Conservation (phyloP, 2,329 filamentous ascomycete genomes). For the Orbilia brochopaga region DNA sequence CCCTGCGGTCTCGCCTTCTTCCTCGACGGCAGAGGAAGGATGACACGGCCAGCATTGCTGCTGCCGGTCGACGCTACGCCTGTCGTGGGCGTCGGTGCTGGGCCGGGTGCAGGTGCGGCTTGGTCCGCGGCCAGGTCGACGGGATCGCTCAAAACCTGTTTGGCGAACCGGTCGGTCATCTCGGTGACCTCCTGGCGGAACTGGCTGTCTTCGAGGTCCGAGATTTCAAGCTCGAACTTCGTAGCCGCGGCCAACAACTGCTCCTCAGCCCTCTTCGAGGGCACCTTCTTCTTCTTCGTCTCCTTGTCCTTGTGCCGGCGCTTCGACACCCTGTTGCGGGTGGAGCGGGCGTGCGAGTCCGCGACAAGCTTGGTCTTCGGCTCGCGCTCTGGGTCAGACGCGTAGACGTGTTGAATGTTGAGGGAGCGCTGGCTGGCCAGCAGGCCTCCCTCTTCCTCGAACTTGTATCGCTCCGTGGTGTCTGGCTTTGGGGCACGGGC, state of each 20-base stretch:
- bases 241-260: not conserved
- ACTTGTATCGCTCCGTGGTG: conserved; percentile 10
- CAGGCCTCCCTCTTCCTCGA: conserved; percentile 3
- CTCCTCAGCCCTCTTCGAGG: not conserved
- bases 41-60: not conserved
- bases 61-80: not conserved
- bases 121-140: not conserved
- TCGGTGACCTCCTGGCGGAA: not conserved
- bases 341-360: not conserved
- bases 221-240: conserved; percentile 3
- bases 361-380: not conserved
- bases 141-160: not conserved
- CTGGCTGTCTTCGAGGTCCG: conserved; percentile 3
- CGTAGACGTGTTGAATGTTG: conserved; percentile 6
- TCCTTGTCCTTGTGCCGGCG: not conserved
- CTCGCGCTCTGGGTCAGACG: conserved; percentile 13
- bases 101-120: not conserved
- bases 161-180: not conserved
- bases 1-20: not conserved
- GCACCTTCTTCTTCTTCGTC: not conserved
- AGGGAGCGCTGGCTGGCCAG: not conserved
- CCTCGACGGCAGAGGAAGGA: not conserved
- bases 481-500: not conserved
- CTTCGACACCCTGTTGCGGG: not conserved
- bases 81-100: not conserved